phyloP scores from a whole-genome alignment of 1,284 basidiomycete genomes.

The Tilletia walkeri region DNA sequence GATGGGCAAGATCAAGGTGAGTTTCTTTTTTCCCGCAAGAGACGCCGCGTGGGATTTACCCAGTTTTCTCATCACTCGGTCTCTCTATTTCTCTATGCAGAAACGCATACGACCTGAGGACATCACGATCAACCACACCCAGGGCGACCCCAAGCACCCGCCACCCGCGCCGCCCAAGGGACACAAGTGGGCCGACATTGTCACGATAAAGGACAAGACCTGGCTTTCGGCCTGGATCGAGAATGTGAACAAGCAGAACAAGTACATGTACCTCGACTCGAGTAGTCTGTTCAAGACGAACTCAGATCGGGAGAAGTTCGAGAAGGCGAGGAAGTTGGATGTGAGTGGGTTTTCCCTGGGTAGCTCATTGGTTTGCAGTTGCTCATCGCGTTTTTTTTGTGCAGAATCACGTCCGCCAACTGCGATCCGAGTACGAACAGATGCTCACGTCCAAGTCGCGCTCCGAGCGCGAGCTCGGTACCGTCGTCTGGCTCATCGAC shows the following conservation, averaged over 20 bases:
- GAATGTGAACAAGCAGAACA: constrained; percentile 52
- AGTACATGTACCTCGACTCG: constrained; percentile 55
- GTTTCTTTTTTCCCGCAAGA: constrained; percentile 28
- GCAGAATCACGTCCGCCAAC: constrained; percentile 40
- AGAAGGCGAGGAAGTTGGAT: constrained; percentile 53
- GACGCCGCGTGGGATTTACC: no score
- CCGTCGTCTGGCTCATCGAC: constrained; percentile 55
- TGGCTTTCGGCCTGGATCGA: constrained; percentile 55
- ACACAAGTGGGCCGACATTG: constrained; percentile 51
- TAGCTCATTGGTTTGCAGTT: not conserved
- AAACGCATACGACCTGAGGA: constrained; percentile 40
- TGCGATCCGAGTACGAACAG: constrained; percentile 45
- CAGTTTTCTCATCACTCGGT: no score
- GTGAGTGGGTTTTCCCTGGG: constrained; percentile 20
- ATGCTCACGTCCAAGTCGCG: constrained; percentile 50
- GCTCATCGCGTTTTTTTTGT: not conserved
- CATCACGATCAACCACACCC: constrained; percentile 55
- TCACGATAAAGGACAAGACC: constrained; percentile 52
- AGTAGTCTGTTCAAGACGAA: constrained; percentile 54
- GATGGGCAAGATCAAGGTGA: constrained; percentile 90
- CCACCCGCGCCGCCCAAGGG: constrained; percentile 49
- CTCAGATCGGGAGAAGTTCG: constrained; percentile 53
- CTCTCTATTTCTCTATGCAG: constrained; percentile 6
- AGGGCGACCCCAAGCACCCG: constrained; percentile 35
- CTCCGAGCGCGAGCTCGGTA: constrained; percentile 52